Base-by-base conservation (phyloP, 2,329 filamentous ascomycete species). In the Akanthomyces dipterigenus region DNA sequence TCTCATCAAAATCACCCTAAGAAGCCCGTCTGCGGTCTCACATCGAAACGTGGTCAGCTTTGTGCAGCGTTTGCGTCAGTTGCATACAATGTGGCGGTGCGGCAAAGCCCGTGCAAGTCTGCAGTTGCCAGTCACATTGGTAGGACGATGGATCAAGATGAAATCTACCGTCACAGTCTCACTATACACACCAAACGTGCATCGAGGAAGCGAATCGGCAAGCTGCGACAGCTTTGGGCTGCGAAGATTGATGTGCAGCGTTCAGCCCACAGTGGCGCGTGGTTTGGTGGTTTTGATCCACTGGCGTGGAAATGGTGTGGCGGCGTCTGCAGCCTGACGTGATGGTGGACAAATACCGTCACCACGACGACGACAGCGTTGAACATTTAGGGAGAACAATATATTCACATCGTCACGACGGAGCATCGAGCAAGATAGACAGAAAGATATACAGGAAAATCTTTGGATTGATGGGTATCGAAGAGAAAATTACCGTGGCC, bases 401-500 rank as follows among this genome's bases (percentile, higher is more conserved):
- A 28, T 36, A 9, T 20, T 57, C 8, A 31, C 34, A 31, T 9
- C 7, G 7, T 50, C 45, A 51, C 34, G n/a, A 31, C 20, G 16
- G 31, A 28, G 14, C 24, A 14, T 43, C n/a, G 5, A 36, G 20
- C n/a, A 49, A 46, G 8, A 31, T 34, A 22, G 11, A n/a, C 5
- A n/a, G 24, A 42, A 48, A 50, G 1, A 38, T 42, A 3, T 42
- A 24, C 16, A 24, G 9, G 42, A 55, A 48, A 55, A 34, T 60
- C 36, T 62, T 61, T 65, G 64, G 64, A 65, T 65, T 65, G 61
- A 64, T 62, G 64, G 64, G 64, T 65, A 65, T 65, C 64, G 63
- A 64, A 65, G 60, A 48, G 55, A 63, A 58, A 62, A 62, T 62
- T 57, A 58, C 24, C 48, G 60, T 53, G 48, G 60, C 55, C 54